A percentile compares a stretch with the other conserved stretches of the same genome.
phyloP scores from a whole-genome alignment of 2,329 filamentous ascomycete genomes.

The Botrytis pseudocinerea region DNA sequence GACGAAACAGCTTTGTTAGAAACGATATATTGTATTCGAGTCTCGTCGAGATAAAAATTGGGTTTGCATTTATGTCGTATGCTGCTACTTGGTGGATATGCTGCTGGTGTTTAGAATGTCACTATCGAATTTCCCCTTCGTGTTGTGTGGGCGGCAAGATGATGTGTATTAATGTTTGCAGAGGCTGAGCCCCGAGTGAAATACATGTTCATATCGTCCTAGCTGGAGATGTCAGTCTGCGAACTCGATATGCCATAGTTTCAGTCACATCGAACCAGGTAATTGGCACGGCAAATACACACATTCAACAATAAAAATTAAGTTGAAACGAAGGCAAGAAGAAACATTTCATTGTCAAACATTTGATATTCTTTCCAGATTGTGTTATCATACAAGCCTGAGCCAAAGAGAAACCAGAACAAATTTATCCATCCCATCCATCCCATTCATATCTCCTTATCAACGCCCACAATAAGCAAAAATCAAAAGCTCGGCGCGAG shows the following conservation, averaged over 20 bases:
- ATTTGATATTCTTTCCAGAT: neutral
- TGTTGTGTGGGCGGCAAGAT: neutral
- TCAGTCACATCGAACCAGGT: neutral
- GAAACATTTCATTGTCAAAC: neutral
- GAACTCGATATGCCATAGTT: neutral
- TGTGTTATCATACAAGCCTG: neutral
- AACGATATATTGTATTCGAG: neutral
- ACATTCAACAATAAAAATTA: neutral
- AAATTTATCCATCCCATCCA: slow-evolving; percentile 6
- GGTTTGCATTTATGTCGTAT: neutral
- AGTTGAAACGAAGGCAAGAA: neutral
- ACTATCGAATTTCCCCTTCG: neutral
- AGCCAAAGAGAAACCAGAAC: slow-evolving; percentile 12
- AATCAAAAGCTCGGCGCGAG: neutral
- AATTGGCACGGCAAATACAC: neutral
- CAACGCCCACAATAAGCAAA: slow-evolving; percentile 9
- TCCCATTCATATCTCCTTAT: neutral
- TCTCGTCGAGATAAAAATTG: neutral
- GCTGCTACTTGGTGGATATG: neutral
- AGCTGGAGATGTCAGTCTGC: too few relatives aligned
- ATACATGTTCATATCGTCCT: neutral
- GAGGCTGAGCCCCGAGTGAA: neutral
- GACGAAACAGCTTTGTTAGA: too few relatives aligned
- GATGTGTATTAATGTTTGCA: neutral
- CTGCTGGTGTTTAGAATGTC: neutral